Evolutionary conservation across 257 asterid species (phyloP), one percentile per base, ranked within the genome.

Genomic region (Anisodus tanguticus): DNA sequence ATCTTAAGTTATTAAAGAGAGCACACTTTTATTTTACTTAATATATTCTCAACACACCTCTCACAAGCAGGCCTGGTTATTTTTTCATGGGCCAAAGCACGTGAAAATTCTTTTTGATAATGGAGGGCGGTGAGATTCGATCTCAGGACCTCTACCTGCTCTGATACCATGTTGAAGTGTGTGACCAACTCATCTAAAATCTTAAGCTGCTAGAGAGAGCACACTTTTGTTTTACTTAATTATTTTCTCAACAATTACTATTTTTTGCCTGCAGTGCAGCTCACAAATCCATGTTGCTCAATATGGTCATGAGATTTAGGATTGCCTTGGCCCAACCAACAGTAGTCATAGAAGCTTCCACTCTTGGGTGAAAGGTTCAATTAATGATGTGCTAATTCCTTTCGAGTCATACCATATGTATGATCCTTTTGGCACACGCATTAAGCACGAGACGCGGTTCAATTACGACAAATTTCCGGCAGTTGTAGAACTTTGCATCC

Each of bases 401-500:
- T 92, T 94, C 1, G 98, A 96, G 77, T 93, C 99, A 9, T 96
- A 93, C 90, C 98, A 93, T 85, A 89, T 92, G 97, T 91, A 84
- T 79, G 99, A 96, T 86, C 98, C 99, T 37, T 94, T 83, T 88
- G 98, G 98, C 62, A 88, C 87, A 55, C 92, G 97, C 76, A 92
- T 96, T 69, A 94, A 87, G 88, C 99, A 96, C 16, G 99, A 96
- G 45, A 93, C 97, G 12, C 89, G 99, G 71, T 94, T 96, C 66
- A 86, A 83, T 76, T 92, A 90, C 6, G 99, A 96, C 85, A 86
- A 97, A 86, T 90, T 96, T 68, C 99, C 97, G 6, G 98, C 98
- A 13, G 87, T 94, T 43, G 98, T 93, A 4, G 98, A 96, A 82
- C 97, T 96, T 84, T 94, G 99, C 94, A 93, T 96, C 90, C 99